Conservation (phyloP, 2,329 filamentous ascomycete genomes). For the Diaporthe citrichinensis region DNA sequence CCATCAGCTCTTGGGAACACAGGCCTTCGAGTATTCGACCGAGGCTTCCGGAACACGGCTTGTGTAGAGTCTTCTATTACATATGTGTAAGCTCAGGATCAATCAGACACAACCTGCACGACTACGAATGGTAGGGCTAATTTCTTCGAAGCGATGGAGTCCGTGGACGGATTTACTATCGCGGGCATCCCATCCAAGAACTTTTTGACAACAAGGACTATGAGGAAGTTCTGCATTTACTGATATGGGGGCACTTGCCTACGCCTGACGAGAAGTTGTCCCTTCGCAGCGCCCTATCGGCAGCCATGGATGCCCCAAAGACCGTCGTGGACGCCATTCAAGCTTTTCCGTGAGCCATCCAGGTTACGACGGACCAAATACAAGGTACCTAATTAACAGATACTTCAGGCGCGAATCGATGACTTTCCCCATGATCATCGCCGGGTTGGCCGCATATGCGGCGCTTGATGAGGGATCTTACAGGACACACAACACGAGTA, state of each 20-base stretch:
- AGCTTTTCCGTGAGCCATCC: conserved; percentile 64
- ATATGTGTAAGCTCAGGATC: not conserved
- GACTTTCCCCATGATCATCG: conserved; percentile 6
- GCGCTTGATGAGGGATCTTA: not conserved
- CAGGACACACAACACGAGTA: not conserved
- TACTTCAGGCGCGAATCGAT: not conserved
- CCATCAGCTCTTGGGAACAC: not conserved
- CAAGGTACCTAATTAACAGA: not conserved
- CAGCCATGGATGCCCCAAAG: conserved; percentile 64
- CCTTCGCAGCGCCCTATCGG: conserved; percentile 62
- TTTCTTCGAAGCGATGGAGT: conserved; percentile 54
- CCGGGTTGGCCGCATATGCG: not conserved
- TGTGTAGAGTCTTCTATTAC: conserved; percentile 1
- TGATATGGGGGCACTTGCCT: conserved; percentile 66
- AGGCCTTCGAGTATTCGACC: not conserved
- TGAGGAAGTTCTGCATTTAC: conserved; percentile 63
- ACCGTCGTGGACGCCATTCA: conserved; percentile 64
- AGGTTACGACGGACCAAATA: conserved; percentile 44
- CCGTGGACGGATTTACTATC: conserved; percentile 64
- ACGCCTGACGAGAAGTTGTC: conserved; percentile 52
- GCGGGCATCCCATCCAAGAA: conserved; percentile 65
- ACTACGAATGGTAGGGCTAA: not conserved
- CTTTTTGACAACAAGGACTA: conserved; percentile 63
- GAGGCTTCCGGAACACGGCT: not conserved
- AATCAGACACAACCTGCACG: not conserved